Conservation (phyloP, 306 rosid species). For the Bauhinia variegata region DNA sequence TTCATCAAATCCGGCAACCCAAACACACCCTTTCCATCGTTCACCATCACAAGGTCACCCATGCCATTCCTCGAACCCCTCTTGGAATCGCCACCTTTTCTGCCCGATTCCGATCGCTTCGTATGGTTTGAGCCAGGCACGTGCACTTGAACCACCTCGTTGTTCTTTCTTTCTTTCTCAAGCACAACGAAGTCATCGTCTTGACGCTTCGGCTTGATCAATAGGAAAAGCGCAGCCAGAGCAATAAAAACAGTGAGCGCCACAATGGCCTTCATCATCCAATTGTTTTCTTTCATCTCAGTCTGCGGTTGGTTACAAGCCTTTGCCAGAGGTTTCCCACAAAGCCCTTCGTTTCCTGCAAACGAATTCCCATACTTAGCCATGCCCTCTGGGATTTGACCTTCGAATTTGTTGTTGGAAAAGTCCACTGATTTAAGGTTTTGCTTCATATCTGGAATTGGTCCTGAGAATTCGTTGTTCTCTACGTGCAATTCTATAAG, state of each 20-base stretch:
- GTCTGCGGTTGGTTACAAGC: slow-evolving; percentile 31
- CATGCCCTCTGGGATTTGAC: slow-evolving; percentile 52
- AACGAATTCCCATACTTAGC: slow-evolving; percentile 37
- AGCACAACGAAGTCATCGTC: slow-evolving; percentile 50
- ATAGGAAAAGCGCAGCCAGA: slow-evolving; percentile 8
- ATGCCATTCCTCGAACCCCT: slow-evolving; percentile 48
- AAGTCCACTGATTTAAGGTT: slow-evolving; percentile 41
- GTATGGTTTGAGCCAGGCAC: slow-evolving; percentile 44
- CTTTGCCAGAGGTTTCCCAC: slow-evolving; percentile 66
- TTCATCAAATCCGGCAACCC: slow-evolving; percentile 87
- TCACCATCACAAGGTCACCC: slow-evolving; percentile 71
- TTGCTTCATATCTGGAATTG: slow-evolving; percentile 33
- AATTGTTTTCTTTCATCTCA: background rate
- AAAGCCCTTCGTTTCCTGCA: slow-evolving; percentile 50
- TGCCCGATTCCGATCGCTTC: slow-evolving; percentile 7
- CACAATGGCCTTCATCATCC: slow-evolving; percentile 19
- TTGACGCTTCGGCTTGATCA: slow-evolving; percentile 1
- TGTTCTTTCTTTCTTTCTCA: slow-evolving; percentile 28
- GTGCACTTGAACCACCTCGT: slow-evolving; percentile 53
- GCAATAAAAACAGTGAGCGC: slow-evolving; percentile 9
- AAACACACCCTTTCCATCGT: slow-evolving; percentile 61
- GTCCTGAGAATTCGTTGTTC: slow-evolving; percentile 35
- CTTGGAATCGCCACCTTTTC: slow-evolving; percentile 45
- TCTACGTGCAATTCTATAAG: slow-evolving; percentile 60
- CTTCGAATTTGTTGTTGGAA: slow-evolving; percentile 62